Evolutionary conservation across 1,139 yeast genomes (phyloP).

Genomic region (Saccharomyces hybrid): DNA sequence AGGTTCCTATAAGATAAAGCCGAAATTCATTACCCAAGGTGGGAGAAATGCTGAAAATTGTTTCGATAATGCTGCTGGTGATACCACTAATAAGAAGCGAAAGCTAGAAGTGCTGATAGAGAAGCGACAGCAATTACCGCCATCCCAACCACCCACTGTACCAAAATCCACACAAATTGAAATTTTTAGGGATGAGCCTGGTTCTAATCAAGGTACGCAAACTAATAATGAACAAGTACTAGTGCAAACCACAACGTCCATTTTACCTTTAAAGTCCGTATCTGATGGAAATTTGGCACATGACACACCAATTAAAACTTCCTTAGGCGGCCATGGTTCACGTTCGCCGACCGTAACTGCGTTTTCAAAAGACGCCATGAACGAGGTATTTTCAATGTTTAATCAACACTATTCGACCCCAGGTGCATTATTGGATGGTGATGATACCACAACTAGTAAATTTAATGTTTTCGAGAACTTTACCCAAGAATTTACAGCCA

Average conservation of each 20-base stretch:
- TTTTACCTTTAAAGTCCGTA: slow-evolving; percentile 26
- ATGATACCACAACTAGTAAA: slow-evolving; percentile 26
- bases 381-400: slow-evolving; percentile 71
- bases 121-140: slow-evolving; percentile 1
- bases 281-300: slow-evolving; percentile 6
- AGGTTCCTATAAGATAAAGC: slow-evolving; percentile 20
- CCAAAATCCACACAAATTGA: neutral
- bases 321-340: neutral
- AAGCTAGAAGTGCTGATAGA: neutral
- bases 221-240: neutral
- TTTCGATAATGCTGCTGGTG: slow-evolving; percentile 4
- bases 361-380: slow-evolving; percentile 67
- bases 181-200: neutral
- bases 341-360: slow-evolving; percentile 73
- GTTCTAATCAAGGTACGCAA: neutral
- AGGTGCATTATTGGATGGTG: slow-evolving; percentile 18
- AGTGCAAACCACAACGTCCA: slow-evolving; percentile 19
- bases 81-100: neutral
- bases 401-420: slow-evolving; percentile 39
- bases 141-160: slow-evolving; percentile 4
- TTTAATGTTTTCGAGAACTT: slow-evolving; percentile 32
- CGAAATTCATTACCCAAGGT: neutral
- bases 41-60: neutral
- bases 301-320: slow-evolving; percentile 23
- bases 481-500: slow-evolving; percentile 34